A percentile compares a stretch with the other conserved stretches of the same genome.
Conservation (phyloP, 306 rosid species). For the Cucumis cinereus region DNA sequence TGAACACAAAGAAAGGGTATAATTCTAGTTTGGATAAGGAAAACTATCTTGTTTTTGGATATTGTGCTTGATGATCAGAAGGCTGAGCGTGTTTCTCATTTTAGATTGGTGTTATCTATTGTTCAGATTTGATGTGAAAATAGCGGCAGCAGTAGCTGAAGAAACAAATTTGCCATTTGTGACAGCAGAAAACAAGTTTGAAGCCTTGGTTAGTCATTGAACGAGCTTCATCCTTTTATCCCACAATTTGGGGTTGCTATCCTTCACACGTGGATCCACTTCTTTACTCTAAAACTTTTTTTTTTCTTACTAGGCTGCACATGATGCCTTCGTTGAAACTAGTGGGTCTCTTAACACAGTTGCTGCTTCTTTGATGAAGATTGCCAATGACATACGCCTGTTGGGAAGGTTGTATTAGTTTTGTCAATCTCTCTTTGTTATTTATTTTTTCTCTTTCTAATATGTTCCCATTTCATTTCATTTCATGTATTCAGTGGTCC, state of each 20-base stretch:
- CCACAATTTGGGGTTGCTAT: conserved; percentile 11
- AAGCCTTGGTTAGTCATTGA: conserved; percentile 78
- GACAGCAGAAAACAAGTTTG: conserved; percentile 96
- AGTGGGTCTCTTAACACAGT: conserved; percentile 89
- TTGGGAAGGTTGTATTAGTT: conserved; percentile 60
- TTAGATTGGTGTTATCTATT: conserved; percentile 4
- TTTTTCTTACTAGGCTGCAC: conserved; percentile 72
- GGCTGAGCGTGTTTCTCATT: neutral
- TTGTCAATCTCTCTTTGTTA: neutral
- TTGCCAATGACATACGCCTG: conserved; percentile 87
- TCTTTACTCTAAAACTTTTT: conserved; percentile 9
- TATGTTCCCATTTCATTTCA: conserved; percentile 7
- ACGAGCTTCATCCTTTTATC: neutral
- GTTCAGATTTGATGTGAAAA: conserved; percentile 78
- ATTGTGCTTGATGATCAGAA: neutral
- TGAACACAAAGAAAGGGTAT: conserved; percentile 96
- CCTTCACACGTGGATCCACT: conserved; percentile 9
- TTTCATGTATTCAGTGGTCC: conserved; percentile 63
- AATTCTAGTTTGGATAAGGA: neutral
- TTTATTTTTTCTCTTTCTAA: neutral
- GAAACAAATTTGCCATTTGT: conserved; percentile 81
- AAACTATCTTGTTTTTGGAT: neutral
- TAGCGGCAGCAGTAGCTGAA: conserved; percentile 90
- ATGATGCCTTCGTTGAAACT: conserved; percentile 89
- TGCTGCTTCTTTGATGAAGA: conserved; percentile 83